Evolutionary conservation across 805 yeast genomes (phyloP).

Genomic region (Sporopachydermia lactativora): DNA sequence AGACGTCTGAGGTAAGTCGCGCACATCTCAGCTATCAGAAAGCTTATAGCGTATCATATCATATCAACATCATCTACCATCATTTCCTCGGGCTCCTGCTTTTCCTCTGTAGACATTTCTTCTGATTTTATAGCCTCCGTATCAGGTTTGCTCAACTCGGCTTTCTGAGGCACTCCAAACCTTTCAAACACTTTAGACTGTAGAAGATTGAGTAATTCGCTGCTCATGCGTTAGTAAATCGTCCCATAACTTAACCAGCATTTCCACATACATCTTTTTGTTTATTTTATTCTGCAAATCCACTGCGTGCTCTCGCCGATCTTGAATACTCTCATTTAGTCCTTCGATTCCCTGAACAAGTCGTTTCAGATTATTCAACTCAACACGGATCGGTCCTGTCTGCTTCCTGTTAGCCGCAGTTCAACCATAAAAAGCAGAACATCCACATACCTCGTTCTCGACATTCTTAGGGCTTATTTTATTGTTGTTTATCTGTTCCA

Average conservation of each 20-base stretch:
- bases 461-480: conserved; percentile 14
- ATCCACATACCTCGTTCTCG: conserved; percentile 14
- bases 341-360: conserved; percentile 9
- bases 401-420: no score
- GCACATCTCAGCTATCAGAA: no score
- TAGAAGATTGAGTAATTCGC: neutral
- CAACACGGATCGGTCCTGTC: conserved; percentile 17
- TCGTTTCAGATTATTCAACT: conserved; percentile 11
- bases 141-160: neutral
- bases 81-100: neutral
- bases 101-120: neutral
- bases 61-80: no score
- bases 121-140: neutral
- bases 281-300: conserved; percentile 16
- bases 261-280: neutral
- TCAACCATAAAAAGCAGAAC: no score
- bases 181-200: neutral
- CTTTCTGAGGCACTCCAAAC: neutral
- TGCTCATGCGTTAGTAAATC: no score
- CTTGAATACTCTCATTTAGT: conserved; percentile 14
- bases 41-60: no score
- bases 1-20: no score
- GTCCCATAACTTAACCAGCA: no score
- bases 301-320: conserved; percentile 15
- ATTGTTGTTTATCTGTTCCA: conserved; percentile 11